Base-by-base conservation (phyloP, 164 flowering plant species). In the Magnolia changhungtana region DNA sequence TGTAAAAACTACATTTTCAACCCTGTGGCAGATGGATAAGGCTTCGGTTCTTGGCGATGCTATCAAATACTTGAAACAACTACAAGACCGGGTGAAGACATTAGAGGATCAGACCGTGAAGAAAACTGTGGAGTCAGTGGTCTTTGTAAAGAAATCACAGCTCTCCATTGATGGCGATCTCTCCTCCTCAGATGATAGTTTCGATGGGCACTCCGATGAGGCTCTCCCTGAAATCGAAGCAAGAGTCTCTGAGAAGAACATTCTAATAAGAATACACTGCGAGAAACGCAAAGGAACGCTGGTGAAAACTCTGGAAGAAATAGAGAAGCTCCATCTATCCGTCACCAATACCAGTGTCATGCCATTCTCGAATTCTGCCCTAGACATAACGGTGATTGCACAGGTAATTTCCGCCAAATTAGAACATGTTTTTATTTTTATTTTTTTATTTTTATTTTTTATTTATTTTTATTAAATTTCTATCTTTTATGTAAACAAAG, bases 11-110 rank as follows among this genome's bases (percentile, higher is more conserved):
- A 37, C 2, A 14, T 67, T 67, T 31, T 29, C 10, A 67, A 67
- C 59, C 31, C 65, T 19, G 63, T 64, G 24, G 74, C 84, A 95
- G 99, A 89, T 87, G 92, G 98, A 94, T 86, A 96, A 94, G 82
- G 97, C 96, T 80, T 88, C 99, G 14, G 93, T 95, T 80, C 93
- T 95, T 69, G 92, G 89, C 37, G 98, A 91, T 80, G 91, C 98
- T 16, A 89, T 93, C 55, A 91, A 89, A 85, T 88, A 94, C 85
- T 18, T 96, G 87, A 94, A 93, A 78, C 91, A 90, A 59, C 88
- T 95, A 14, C 96, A 95, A 76, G 97, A 95, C 73, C 80, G 73
- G 81, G 96, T 91, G 50, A 91, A 87, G 80, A 75, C 76, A 7
- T 93, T 96, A 8, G 98, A 94, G 86, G 96, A 96, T 65, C 79